These are phyloP conservation scores for Globisporangium emineosum DNA, from an alignment of 352 stramenopile species.

Conservation along the genomic window DNA sequence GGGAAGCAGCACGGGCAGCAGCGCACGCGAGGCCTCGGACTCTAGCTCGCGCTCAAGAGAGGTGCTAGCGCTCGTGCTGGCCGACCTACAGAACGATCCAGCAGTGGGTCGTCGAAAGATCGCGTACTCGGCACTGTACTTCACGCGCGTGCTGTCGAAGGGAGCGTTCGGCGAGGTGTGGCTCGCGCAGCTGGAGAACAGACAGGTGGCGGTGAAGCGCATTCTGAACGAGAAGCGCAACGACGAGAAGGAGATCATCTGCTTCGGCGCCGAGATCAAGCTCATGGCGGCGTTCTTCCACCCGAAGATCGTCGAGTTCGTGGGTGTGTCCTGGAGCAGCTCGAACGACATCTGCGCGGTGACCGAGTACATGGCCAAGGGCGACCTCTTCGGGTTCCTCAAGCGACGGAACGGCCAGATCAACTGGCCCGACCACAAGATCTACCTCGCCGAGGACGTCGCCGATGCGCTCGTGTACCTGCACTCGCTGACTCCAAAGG, in stretches of 20 bases:
- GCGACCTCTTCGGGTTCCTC: conserved; percentile 71
- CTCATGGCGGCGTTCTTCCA: conserved; percentile 81
- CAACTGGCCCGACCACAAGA: conserved; percentile 74
- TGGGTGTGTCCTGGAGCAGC: conserved; percentile 74
- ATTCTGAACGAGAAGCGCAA: conserved; percentile 81
- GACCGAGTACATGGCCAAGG: conserved; percentile 82
- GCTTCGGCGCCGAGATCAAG: conserved; percentile 83
- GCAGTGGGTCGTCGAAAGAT: conserved; percentile 52
- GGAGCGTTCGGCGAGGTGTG: conserved; percentile 87
- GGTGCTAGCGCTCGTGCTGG: conserved; percentile 52
- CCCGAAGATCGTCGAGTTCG: conserved; percentile 81
- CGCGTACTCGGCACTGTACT: conserved; percentile 71
- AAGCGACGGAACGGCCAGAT: conserved; percentile 63
- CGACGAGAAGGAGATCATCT: conserved; percentile 82
- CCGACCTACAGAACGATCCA: conserved; percentile 65
- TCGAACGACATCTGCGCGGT: conserved; percentile 69
- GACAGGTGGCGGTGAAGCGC: conserved; percentile 77
- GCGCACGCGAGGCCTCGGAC: conserved; percentile 16
- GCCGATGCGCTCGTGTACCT: conserved; percentile 71
- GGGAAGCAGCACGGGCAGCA: conserved; percentile 13
- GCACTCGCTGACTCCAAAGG: conserved; percentile 64
- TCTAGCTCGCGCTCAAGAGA: conserved; percentile 35
- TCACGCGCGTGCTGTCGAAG: conserved; percentile 80
- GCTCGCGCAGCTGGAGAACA: conserved; percentile 77
- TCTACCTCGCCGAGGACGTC: conserved; percentile 70